Evolutionary conservation across 345 rosid genomes (phyloP).

Genomic region (Geranium brycei): DNA sequence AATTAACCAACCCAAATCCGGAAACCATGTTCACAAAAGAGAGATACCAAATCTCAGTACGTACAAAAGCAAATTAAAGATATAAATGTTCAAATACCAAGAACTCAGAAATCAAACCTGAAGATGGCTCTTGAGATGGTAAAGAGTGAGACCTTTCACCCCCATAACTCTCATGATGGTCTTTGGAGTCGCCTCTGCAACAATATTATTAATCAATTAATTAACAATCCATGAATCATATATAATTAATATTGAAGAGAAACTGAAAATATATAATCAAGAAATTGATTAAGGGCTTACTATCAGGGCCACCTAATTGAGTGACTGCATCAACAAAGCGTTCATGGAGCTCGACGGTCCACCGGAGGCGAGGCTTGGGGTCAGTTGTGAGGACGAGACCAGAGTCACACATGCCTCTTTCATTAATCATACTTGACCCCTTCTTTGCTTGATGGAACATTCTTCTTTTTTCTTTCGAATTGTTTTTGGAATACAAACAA

Average conservation of each 20-base stretch:
- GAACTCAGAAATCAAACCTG: conserved; percentile 38
- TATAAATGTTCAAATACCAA: too few relatives aligned
- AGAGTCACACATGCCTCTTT: conserved; percentile 88
- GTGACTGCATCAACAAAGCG: conserved; percentile 98
- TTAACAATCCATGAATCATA: too few relatives aligned
- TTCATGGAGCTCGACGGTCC: conserved; percentile 99
- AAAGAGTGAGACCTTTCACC: conserved; percentile 99
- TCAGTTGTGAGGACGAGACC: conserved; percentile 99
- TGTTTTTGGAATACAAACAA: conserved; percentile 14
- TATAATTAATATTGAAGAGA: too few relatives aligned
- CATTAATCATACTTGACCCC: conserved; percentile 85
- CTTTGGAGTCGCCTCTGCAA: conserved; percentile 85
- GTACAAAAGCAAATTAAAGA: not conserved
- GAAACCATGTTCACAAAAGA: not conserved
- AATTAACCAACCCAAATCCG: conserved; percentile 8
- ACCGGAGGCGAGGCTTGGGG: conserved; percentile 98
- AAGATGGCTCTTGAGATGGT: conserved; percentile 99
- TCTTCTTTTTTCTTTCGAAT: conserved; percentile 27
- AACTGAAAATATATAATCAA: not conserved
- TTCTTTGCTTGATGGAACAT: conserved; percentile 91
- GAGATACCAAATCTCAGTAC: not conserved
- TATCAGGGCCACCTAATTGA: conserved; percentile 98
- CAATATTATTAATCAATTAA: not conserved
- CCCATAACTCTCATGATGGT: conserved; percentile 99
- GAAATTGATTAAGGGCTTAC: conserved; percentile 19